These are phyloP conservation scores for Ustilago vetiveriae DNA, from an alignment of 1,284 basidiomycete genomes.

Conservation along the genomic window DNA sequence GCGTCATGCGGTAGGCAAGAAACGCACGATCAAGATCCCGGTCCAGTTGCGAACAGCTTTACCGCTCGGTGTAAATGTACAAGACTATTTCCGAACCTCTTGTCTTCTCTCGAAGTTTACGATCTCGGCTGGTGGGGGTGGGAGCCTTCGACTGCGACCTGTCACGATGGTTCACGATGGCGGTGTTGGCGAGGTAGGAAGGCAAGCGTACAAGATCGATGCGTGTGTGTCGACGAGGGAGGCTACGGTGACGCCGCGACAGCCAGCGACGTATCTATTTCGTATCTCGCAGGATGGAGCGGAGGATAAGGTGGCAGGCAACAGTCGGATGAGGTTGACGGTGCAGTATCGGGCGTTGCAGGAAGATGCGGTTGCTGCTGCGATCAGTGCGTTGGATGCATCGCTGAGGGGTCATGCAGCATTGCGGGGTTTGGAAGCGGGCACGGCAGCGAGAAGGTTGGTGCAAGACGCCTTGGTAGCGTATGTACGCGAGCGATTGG, in stretches of 20 bases:
- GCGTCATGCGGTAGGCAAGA: conserved; percentile 15
- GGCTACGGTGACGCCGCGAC: conserved; percentile 44
- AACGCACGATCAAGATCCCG: conserved; percentile 16
- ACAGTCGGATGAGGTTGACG: conserved; percentile 29
- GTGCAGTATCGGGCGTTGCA: conserved; percentile 48
- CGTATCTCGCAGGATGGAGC: conserved; percentile 16
- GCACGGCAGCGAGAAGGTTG: conserved; percentile 6
- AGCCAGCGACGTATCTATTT: conserved; percentile 59
- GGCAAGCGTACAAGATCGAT: conserved; percentile 11
- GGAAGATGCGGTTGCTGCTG: conserved; percentile 44
- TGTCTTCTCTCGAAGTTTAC: conserved; percentile 58
- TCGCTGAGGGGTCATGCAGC: neutral
- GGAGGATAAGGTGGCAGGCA: neutral
- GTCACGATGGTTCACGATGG: conserved; percentile 33
- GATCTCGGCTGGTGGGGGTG: conserved; percentile 45
- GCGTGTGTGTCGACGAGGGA: conserved; percentile 6
- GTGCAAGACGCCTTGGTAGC: conserved; percentile 21
- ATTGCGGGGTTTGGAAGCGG: conserved; percentile 1
- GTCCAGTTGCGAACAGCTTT: conserved; percentile 40
- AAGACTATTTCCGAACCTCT: conserved; percentile 61
- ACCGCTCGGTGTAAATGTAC: conserved; percentile 65
- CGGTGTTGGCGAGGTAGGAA: neutral
- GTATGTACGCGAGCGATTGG: conserved; percentile 31
- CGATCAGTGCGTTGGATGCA: conserved; percentile 8
- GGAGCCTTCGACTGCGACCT: conserved; percentile 31